Base-by-base conservation (phyloP, 2,329 filamentous ascomycete genomes). In the Rhytidhysteron rufulum region DNA sequence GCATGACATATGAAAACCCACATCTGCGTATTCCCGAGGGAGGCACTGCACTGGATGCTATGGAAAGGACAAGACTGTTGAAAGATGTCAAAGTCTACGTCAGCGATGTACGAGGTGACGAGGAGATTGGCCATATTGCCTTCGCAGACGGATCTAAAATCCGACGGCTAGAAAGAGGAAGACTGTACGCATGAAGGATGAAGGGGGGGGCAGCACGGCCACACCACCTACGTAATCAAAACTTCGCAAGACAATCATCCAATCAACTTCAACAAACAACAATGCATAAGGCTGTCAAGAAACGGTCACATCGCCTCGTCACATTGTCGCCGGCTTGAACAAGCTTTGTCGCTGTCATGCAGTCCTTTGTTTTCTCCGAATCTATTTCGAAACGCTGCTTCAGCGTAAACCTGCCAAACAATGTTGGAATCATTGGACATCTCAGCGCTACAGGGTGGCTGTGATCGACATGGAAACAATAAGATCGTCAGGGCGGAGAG, bases 1-100 rank as follows among this genome's bases (percentile, higher is more conserved):
- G 60, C 37, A 60, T 66, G 57, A 66, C 62, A 0, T 66, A 66
- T 24, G 57, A 66, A 20, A 64, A 65, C 29, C 57, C 51, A 2
- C 58, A 49, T 29, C 18, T 65, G 18, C 53, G 41, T 2, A 40
- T 65, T 2, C 57, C 58, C 0, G 6, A 44, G 3, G 60, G 60
- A 4, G 62, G 62, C 3, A 59, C 34, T 4, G 57, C 50, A 40
- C 31, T 64, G 6, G 56, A 62, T 34, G 60, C 52, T 0, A 61
- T 62, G 55, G 61, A 65, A 40, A 29, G 62, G 34, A 53, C 63
- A 5, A 51, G 57, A n/a, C 40, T 64, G 2, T 29, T 66, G 9
- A 57, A 49, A 38, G 58, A 66, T 36, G 40, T 64, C 0, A 42
- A 56, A 16, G 48, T 66, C 0, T 48, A 42, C 21, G 41, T 67